Percentiles rank a stretch among this genome's conserved stretches.
Evolutionary conservation across 208 protist genomes (phyloP).

Genomic region (Angomonas ambiguus): DNA sequence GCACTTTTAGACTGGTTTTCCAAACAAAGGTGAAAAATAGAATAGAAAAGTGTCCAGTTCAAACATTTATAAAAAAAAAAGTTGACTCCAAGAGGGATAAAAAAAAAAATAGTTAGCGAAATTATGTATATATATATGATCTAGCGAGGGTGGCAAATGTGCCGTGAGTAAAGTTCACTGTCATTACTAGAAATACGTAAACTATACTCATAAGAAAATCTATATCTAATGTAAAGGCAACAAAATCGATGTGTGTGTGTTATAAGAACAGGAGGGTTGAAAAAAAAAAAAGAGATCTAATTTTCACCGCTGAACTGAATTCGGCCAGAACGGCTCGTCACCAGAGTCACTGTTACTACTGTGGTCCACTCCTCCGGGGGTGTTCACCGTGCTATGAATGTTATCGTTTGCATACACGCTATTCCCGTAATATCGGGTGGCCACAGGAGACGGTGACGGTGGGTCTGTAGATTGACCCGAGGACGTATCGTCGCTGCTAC

Average conservation of each 20-base stretch:
- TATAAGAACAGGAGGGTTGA: too few relatives aligned
- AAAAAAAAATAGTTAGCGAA: conserved; percentile 12
- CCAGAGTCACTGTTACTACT: background rate
- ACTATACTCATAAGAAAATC: too few relatives aligned
- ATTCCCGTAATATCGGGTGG: too few relatives aligned
- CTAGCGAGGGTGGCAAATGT: background rate
- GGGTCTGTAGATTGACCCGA: background rate
- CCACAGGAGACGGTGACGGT: conserved; percentile 2
- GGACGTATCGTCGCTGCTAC: background rate
- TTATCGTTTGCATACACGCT: background rate
- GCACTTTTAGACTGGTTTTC: background rate
- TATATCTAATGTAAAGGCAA: too few relatives aligned
- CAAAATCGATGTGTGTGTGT: too few relatives aligned
- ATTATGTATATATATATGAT: conserved; percentile 4
- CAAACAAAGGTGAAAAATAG: background rate
- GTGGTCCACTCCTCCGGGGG: too few relatives aligned
- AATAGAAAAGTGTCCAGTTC: too few relatives aligned
- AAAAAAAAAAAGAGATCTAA: background rate
- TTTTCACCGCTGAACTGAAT: background rate
- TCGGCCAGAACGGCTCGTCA: conserved; percentile 4
- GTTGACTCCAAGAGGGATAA: background rate
- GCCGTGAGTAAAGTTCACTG: too few relatives aligned
- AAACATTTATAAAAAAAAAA: background rate
- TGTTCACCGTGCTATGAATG: background rate
- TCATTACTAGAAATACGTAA: too few relatives aligned